These are phyloP conservation scores for Eucalyptus albens DNA, from an alignment of 345 rosid species.

Conservation along the genomic window DNA sequence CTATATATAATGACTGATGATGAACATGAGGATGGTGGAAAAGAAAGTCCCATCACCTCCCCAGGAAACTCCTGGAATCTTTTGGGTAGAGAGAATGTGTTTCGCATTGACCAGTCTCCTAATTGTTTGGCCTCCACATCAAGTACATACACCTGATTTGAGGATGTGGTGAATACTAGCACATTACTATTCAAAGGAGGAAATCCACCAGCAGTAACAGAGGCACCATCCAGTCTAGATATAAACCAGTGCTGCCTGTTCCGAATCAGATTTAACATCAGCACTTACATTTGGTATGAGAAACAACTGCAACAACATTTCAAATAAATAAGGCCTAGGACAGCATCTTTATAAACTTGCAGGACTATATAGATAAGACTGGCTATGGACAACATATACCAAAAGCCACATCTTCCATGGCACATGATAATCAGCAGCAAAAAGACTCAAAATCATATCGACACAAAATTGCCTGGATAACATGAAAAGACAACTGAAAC, in stretches of 20 bases:
- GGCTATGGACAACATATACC: not conserved
- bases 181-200: slow-evolving; percentile 61
- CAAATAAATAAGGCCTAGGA: not conserved
- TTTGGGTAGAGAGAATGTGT: slow-evolving; percentile 49
- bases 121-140: slow-evolving; percentile 87
- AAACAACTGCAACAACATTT: not conserved
- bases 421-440: not conserved
- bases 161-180: slow-evolving; percentile 67
- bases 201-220: slow-evolving; percentile 86
- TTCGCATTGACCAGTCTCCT: slow-evolving; percentile 77
- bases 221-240: slow-evolving; percentile 84
- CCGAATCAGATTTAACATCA: not conserved
- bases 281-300: not conserved
- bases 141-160: slow-evolving; percentile 76
- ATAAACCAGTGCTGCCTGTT: slow-evolving; percentile 97
- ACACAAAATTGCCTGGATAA: not conserved
- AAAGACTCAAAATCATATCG: not conserved
- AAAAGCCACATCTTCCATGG: not conserved
- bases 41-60: slow-evolving; percentile 85
- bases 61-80: slow-evolving; percentile 96
- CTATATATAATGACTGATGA: slow-evolving; percentile 62
- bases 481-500: not conserved
- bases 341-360: not conserved
- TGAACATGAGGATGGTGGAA: slow-evolving; percentile 44
- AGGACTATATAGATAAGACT: not conserved